Conservation (phyloP, 176 grass and related monocot species). For the Aegilops bicornis region DNA sequence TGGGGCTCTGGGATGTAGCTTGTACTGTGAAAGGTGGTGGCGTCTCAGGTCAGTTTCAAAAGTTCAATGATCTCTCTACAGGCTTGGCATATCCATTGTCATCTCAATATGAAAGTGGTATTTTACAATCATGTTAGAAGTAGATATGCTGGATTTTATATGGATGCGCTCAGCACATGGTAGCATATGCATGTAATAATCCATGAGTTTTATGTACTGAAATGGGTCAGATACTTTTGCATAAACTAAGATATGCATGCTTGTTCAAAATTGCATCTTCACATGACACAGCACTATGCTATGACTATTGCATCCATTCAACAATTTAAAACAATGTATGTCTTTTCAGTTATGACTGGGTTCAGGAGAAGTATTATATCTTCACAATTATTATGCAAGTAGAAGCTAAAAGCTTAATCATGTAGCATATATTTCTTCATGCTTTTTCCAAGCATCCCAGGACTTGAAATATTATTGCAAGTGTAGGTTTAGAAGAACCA, state of each 20-base stretch:
- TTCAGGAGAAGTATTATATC: background rate
- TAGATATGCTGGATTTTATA: slow-evolving; percentile 8
- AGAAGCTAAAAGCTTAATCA: background rate
- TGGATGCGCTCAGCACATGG: background rate
- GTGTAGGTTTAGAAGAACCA: background rate
- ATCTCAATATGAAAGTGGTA: background rate
- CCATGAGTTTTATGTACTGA: slow-evolving; percentile 19
- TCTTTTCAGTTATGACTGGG: background rate
- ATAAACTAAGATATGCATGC: background rate
- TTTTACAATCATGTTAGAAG: background rate
- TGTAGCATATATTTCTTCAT: background rate
- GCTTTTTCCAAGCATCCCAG: background rate
- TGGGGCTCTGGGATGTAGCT: slow-evolving; percentile 70
- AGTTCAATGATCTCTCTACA: background rate
- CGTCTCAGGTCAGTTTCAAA: slow-evolving; percentile 71
- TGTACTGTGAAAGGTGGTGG: slow-evolving; percentile 95
- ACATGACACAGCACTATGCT: background rate
- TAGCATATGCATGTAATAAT: background rate
- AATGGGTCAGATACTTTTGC: background rate
- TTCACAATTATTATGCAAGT: background rate
- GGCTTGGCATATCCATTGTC: background rate
- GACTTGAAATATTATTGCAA: background rate
- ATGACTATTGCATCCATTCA: background rate
- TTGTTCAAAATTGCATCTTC: background rate
- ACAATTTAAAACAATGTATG: background rate